Evolutionary conservation across 1,284 basidiomycete genomes (phyloP).

Genomic region (Pyrrhoderma lamaoense): DNA sequence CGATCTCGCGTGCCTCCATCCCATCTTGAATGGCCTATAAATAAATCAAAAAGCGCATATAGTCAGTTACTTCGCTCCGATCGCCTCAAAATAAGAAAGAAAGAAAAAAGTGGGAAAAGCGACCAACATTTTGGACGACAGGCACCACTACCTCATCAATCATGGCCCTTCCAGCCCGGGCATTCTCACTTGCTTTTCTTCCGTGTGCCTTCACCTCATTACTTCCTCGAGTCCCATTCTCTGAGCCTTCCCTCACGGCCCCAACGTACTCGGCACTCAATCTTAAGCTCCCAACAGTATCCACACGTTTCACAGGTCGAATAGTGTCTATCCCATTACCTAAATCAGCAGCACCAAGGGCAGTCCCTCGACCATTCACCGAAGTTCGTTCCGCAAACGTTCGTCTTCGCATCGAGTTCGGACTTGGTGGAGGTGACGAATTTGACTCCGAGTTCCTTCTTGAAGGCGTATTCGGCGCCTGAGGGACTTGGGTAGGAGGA

Average conservation of each 20-base stretch:
- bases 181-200: constrained; percentile 42
- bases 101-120: constrained; percentile 9
- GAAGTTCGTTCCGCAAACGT: constrained; percentile 70
- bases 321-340: constrained; percentile 85
- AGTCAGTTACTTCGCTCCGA: too few species aligned
- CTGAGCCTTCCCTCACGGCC: constrained; percentile 49
- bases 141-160: constrained; percentile 80
- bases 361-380: constrained; percentile 59
- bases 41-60: neutral
- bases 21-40: constrained; percentile 70
- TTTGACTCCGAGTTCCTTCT: neutral
- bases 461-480: neutral
- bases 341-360: constrained; percentile 73
- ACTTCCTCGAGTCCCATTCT: constrained; percentile 14
- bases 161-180: constrained; percentile 61
- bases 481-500: constrained; percentile 24
- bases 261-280: constrained; percentile 80
- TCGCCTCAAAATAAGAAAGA: too few species aligned
- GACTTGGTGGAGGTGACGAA: constrained; percentile 22
- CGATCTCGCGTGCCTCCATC: constrained; percentile 82
- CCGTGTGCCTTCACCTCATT: neutral
- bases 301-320: constrained; percentile 87
- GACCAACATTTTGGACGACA: constrained; percentile 59
- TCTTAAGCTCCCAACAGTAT: constrained; percentile 69
- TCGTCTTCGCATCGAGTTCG: constrained; percentile 40